Evolutionary conservation across 2,329 filamentous ascomycete species (phyloP).

Genomic region (Monilinia polystroma): DNA sequence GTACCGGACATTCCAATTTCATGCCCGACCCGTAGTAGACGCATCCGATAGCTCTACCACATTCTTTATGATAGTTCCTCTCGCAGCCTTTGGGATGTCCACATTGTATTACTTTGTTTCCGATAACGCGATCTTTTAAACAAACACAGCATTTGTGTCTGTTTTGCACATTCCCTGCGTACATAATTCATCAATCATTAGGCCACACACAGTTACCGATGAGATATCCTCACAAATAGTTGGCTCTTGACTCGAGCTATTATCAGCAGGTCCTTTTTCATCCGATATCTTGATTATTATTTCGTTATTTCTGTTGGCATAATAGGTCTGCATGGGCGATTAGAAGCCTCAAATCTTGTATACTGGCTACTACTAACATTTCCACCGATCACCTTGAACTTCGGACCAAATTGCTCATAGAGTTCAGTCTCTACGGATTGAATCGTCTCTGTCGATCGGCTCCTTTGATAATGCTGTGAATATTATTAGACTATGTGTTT

Average conservation of each 20-base stretch:
- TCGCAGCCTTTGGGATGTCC: not conserved
- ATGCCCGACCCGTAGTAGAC: not conserved
- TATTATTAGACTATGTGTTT: too few relatives aligned
- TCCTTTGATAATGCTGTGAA: too few relatives aligned
- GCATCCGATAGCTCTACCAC: not conserved
- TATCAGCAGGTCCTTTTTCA: not conserved
- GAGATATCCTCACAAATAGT: not conserved
- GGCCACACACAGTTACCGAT: too few relatives aligned
- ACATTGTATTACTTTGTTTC: not conserved
- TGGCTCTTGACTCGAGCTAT: not conserved
- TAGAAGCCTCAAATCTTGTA: not conserved
- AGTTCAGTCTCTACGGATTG: too few relatives aligned
- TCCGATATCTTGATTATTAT: not conserved
- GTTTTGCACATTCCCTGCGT: not conserved
- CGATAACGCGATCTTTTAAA: not conserved
- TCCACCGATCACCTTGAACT: not conserved
- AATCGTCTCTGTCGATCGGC: too few relatives aligned
- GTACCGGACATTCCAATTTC: not conserved
- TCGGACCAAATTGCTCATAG: not conserved
- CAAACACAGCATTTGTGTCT: not conserved
- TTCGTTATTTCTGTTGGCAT: not conserved
- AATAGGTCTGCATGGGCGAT: not conserved
- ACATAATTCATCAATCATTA: not conserved
- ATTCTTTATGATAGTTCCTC: not conserved
- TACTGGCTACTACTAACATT: not conserved